Evolutionary conservation across 345 rosid genomes (phyloP), one percentile per base, ranked within the genome.

Genomic region (Acer yangbiense): DNA sequence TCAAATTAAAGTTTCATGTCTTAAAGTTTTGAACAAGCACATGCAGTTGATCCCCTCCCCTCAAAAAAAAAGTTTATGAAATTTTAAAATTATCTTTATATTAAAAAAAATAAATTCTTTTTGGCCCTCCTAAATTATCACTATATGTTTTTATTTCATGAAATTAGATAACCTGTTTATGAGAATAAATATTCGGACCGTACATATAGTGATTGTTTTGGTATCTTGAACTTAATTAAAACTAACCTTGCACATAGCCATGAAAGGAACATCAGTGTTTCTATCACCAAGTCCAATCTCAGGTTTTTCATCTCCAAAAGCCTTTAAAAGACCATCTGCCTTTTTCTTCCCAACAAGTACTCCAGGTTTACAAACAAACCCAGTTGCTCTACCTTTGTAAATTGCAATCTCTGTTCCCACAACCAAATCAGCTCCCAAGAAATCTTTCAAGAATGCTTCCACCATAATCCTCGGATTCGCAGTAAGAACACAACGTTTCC

Each of bases 381-480:
- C 98, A 0, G 97, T 93, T 8, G 89, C 90, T 80, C 88, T 86
- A 35, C 94, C 97, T 32, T 74, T 83, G 67, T 83, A 82, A 46
- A 72, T 85, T 2, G 80, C 80, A 7, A 93, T 84, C 70, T 94
- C 97, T 0, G 93, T 88, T 16, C 97, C 98, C 29, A 93, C 72
- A 3, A 93, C 87, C 79, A 83, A 55, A 79, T 89, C 90, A 17
- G 89, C 90, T 14, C 87, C 85, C 80, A 94, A 76, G 71, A 79
- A 90, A 14, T 90, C 92, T 78, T 87, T 91, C 75, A 91, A 81
- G 57, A 88, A 88, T 29, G 89, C 78, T 81, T 93, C 97, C 65
- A 89, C 97, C 97, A 94, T 93, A 18, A 91, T 75, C 77, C 93
- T 80, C 0, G 97, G 98, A 81, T 87, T 94, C 57, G 92, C 93